Conservation (phyloP, 352 stramenopile genomes). For the Phytophthora syringae region DNA sequence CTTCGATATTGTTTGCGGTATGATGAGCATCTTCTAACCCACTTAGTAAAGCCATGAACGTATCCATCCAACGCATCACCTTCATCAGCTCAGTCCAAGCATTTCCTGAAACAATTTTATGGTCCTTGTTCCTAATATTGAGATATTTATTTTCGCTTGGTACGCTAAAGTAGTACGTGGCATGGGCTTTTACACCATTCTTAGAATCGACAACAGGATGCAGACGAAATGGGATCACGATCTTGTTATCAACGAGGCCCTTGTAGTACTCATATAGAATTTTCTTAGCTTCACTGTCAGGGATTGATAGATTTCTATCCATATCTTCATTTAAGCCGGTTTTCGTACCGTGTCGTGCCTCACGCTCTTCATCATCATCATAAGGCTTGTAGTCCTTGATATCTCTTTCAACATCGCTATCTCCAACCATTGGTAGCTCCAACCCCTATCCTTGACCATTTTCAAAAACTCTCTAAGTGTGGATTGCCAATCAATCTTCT, state of each 20-base stretch:
- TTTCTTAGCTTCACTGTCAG: constrained; percentile 28
- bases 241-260: constrained; percentile 13
- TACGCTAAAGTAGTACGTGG: constrained; percentile 28
- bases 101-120: constrained; percentile 27
- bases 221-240: constrained; percentile 25
- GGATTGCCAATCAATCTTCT: too few relatives aligned
- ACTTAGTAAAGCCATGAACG: constrained; percentile 15
- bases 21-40: constrained; percentile 33
- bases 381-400: too few relatives aligned
- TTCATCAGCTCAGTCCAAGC: constrained; percentile 24
- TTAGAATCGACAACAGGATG: constrained; percentile 24
- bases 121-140: constrained; percentile 21
- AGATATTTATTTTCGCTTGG: constrained; percentile 20
- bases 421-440: too few relatives aligned
- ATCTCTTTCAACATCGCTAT: too few relatives aligned
- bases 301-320: too few relatives aligned
- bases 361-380: too few relatives aligned
- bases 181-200: constrained; percentile 18
- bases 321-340: too few relatives aligned
- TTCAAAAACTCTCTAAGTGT: too few relatives aligned
- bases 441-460: too few relatives aligned
- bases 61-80: constrained; percentile 30
- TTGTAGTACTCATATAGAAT: constrained; percentile 29
- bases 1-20: too few relatives aligned
- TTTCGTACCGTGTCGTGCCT: too few relatives aligned